Evolutionary conservation across 148 eudicot genomes (phyloP).

Genomic region (Mesembryanthemum crystallinum): DNA sequence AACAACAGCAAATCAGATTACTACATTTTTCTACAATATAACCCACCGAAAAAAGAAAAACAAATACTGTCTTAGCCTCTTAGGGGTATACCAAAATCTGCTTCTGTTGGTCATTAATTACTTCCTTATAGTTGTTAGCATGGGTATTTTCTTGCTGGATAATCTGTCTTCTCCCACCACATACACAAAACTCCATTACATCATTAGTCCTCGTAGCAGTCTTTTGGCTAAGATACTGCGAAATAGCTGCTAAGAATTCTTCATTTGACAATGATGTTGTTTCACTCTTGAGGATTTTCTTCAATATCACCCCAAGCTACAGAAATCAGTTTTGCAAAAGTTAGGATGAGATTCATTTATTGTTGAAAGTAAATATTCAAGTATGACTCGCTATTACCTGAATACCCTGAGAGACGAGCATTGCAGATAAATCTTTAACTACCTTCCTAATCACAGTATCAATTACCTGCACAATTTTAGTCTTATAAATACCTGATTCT

Average conservation of each 20-base stretch:
- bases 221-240: slow-evolving; percentile 58
- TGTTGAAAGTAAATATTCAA: neutral
- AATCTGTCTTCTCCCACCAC: slow-evolving; percentile 59
- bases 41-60: neutral
- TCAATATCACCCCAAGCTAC: slow-evolving; percentile 70
- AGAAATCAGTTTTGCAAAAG: neutral
- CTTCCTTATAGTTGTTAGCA: slow-evolving; percentile 30
- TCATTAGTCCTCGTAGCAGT: slow-evolving; percentile 45
- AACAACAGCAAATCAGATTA: neutral
- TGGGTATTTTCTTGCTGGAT: slow-evolving; percentile 17
- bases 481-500: too few relatives aligned
- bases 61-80: too few relatives aligned
- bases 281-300: slow-evolving; percentile 53
- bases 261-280: slow-evolving; percentile 46
- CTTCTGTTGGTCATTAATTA: slow-evolving; percentile 57
- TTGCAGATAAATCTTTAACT: slow-evolving; percentile 67
- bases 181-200: slow-evolving; percentile 53
- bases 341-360: neutral
- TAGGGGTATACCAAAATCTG: slow-evolving; percentile 53
- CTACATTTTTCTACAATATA: neutral
- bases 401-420: slow-evolving; percentile 67
- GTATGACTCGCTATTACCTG: slow-evolving; percentile 46
- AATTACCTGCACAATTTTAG: slow-evolving; percentile 51
- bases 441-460: slow-evolving; percentile 74
- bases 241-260: slow-evolving; percentile 62